Conservation (phyloP, 257 asterid species). For the Gentiana macrophylla region DNA sequence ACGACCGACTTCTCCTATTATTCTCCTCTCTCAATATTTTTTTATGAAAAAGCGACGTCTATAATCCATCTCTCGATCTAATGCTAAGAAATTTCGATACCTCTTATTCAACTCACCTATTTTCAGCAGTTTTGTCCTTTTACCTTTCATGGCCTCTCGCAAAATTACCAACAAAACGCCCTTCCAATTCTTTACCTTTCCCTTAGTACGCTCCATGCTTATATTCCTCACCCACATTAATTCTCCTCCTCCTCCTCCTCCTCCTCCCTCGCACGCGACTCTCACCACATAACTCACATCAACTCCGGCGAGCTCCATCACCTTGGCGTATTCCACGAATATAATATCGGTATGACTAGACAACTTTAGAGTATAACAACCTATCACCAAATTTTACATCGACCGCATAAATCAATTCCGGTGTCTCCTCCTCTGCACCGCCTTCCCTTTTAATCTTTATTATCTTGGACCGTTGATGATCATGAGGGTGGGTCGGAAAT, state of each 20-base stretch:
- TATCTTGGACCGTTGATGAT: background rate
- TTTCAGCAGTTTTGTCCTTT: conserved; percentile 28
- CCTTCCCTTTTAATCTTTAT: background rate
- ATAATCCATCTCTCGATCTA: too few relatives aligned
- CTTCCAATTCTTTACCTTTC: conserved; percentile 33
- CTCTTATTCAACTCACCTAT: conserved; percentile 20
- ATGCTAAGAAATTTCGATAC: conserved; percentile 19
- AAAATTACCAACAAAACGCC: conserved; percentile 38
- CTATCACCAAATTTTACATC: conserved; percentile 39
- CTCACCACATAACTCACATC: conserved; percentile 42
- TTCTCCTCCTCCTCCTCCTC: too few relatives aligned
- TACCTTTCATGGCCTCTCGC: conserved; percentile 39
- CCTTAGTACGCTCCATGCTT: conserved; percentile 68
- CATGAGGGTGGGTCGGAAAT: conserved; percentile 3
- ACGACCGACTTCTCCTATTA: too few relatives aligned
- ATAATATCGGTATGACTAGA: conserved; percentile 45
- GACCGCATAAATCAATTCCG: conserved; percentile 51
- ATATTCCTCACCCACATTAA: conserved; percentile 51
- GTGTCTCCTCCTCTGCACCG: conserved; percentile 1
- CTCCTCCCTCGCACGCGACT: conserved; percentile 48
- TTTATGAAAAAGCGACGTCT: too few relatives aligned
- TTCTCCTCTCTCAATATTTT: too few relatives aligned
- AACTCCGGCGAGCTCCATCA: conserved; percentile 21
- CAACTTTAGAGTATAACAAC: conserved; percentile 38
- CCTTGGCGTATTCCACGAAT: conserved; percentile 38